phyloP scores from a whole-genome alignment of 2,329 filamentous ascomycete species.

The Tolypocladium capitatum region DNA sequence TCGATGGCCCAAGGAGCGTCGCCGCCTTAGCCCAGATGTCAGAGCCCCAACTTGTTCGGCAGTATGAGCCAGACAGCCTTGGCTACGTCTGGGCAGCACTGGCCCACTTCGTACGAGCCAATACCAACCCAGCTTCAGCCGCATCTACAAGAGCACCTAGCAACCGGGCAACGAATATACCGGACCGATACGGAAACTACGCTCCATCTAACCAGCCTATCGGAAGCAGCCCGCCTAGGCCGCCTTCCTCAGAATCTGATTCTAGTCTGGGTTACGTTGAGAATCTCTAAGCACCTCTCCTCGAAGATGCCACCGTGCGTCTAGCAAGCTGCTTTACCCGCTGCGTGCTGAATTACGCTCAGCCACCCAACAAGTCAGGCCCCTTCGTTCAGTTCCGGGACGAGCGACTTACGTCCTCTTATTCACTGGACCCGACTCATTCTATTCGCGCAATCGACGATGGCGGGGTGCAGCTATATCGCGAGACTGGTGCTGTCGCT shows the following conservation, averaged over 20 bases:
- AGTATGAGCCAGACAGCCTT: neutral
- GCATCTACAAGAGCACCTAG: neutral
- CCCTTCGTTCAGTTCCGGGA: neutral
- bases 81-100: neutral
- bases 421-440: neutral
- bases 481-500: neutral
- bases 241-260: neutral
- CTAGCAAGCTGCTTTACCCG: neutral
- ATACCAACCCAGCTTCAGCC: neutral
- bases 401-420: neutral
- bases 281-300: neutral
- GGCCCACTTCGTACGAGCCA: neutral
- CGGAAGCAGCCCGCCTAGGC: neutral
- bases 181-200: neutral
- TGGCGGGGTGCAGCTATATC: neutral
- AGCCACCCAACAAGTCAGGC: neutral
- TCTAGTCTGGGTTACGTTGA: constrained; percentile 1
- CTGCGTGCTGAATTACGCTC: constrained; percentile 1
- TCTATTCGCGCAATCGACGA: constrained; percentile 1
- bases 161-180: neutral
- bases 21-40: neutral
- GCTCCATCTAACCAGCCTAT: neutral
- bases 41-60: neutral
- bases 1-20: neutral
- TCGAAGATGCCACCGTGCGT: constrained; percentile 2